phyloP scores from a whole-genome alignment of 176 grass and related monocot species.

The Aegilops speltoides region DNA sequence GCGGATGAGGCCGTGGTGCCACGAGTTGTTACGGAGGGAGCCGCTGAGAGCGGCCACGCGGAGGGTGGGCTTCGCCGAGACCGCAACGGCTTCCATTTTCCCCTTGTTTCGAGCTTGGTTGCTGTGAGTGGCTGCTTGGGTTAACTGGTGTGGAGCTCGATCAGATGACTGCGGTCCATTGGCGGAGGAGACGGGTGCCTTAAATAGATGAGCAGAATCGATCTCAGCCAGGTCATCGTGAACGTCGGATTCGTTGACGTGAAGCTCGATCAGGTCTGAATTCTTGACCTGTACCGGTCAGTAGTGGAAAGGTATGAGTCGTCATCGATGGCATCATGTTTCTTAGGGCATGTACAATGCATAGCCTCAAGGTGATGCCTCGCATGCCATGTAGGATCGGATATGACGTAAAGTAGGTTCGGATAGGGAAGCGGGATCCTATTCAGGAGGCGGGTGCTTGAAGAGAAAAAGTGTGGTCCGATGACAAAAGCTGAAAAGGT shows the following conservation, averaged over 20 bases:
- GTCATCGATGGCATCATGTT: not conserved
- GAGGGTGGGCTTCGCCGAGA: not conserved
- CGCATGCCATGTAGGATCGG: no score
- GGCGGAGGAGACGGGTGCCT: not conserved
- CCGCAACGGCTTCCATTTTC: not conserved
- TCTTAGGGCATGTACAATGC: no score
- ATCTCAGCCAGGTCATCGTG: not conserved
- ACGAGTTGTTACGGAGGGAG: slow-evolving; percentile 60
- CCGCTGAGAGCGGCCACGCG: slow-evolving; percentile 56
- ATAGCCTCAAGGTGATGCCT: no score
- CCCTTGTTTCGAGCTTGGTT: not conserved
- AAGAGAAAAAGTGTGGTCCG: no score
- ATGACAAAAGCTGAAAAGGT: no score
- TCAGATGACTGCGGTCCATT: not conserved
- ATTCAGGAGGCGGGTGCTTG: no score
- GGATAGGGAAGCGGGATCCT: no score
- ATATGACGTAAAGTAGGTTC: no score
- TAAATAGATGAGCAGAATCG: not conserved
- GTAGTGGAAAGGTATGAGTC: not conserved
- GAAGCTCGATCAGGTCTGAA: not conserved
- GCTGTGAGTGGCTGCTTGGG: not conserved
- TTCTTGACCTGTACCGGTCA: no score
- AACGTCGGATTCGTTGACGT: not conserved
- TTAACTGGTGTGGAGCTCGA: not conserved
- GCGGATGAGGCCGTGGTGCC: slow-evolving; percentile 70